Conservation (phyloP, 1,284 basidiomycete species). For the Fomitopsis palustris region DNA sequence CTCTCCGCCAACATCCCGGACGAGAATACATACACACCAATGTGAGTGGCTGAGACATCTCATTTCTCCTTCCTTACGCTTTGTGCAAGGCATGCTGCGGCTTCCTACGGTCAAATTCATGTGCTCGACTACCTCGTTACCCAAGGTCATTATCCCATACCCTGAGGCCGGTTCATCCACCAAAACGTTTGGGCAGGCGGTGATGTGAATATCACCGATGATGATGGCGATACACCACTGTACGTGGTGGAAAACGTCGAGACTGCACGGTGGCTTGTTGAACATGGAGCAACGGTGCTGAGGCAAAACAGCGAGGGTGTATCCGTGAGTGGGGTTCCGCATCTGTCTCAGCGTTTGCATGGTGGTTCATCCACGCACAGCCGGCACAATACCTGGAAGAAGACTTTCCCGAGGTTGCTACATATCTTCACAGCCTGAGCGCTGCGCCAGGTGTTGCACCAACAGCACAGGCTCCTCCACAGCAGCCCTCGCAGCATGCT, state of each 20-base stretch:
- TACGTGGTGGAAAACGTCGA: conserved; percentile 85
- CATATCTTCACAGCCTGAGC: conserved; percentile 47
- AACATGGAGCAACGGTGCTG: conserved; percentile 72
- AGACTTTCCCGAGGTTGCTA: conserved; percentile 77
- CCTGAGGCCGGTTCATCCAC: conserved; percentile 6
- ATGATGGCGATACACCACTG: conserved; percentile 88
- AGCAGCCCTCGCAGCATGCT: conserved; percentile 57
- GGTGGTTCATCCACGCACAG: conserved; percentile 33
- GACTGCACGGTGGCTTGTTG: conserved; percentile 76
- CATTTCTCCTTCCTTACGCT: neutral
- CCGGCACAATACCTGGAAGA: conserved; percentile 73
- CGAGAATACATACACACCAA: conserved; percentile 81
- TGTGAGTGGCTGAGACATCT: conserved; percentile 42
- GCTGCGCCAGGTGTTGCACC: conserved; percentile 9
- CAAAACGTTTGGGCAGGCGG: conserved; percentile 50
- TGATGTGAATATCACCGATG: conserved; percentile 82
- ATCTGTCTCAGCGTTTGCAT: neutral
- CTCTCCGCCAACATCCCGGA: conserved; percentile 77
- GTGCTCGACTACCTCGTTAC: conserved; percentile 78
- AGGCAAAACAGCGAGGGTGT: conserved; percentile 68
- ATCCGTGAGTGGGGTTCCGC: conserved; percentile 50
- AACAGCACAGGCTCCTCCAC: conserved; percentile 12
- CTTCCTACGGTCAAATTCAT: conserved; percentile 82
- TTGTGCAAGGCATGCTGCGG: conserved; percentile 80
- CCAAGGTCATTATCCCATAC: conserved; percentile 42